phyloP scores from a whole-genome alignment of 2,329 filamentous ascomycete genomes.

The Hypoxylon sp. region DNA sequence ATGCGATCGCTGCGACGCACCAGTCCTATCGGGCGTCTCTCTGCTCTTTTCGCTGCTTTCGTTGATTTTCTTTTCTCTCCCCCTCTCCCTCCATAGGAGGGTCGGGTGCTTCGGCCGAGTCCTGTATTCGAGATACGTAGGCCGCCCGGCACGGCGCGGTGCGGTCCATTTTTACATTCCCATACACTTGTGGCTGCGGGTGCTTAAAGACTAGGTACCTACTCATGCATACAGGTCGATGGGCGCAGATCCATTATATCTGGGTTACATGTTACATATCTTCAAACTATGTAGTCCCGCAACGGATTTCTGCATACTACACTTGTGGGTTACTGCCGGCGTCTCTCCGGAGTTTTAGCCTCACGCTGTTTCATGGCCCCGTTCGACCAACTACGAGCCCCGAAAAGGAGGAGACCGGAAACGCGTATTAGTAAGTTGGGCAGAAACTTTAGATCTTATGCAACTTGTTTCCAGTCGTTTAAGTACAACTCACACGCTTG shows the following conservation, averaged over 20 bases:
- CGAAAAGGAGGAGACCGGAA: constrained; percentile 1
- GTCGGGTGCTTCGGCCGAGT: constrained; percentile 15
- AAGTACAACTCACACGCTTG: background rate
- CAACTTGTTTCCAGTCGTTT: background rate
- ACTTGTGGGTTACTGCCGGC: constrained; percentile 30
- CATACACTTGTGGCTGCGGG: constrained; percentile 8
- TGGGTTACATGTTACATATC: constrained; percentile 12
- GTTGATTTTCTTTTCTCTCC: constrained; percentile 1
- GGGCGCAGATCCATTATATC: constrained; percentile 11
- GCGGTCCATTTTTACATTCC: constrained; percentile 1
- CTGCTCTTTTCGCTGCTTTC: background rate
- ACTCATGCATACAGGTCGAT: constrained; percentile 2
- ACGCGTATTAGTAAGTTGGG: constrained; percentile 1
- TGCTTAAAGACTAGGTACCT: background rate
- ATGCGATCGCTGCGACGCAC: constrained; percentile 26
- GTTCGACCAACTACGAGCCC: background rate
- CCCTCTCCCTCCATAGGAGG: constrained; percentile 3
- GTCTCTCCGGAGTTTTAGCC: constrained; percentile 31
- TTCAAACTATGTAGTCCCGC: constrained; percentile 14
- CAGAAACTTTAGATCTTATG: background rate
- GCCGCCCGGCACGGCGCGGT: background rate
- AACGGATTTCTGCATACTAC: constrained; percentile 20
- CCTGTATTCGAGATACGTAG: constrained; percentile 1
- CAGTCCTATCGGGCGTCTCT: constrained; percentile 3
- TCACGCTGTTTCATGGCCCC: constrained; percentile 9